These are phyloP conservation scores for Pythium grandisporangium DNA, from an alignment of 352 stramenopile genomes.

Conservation along the genomic window DNA sequence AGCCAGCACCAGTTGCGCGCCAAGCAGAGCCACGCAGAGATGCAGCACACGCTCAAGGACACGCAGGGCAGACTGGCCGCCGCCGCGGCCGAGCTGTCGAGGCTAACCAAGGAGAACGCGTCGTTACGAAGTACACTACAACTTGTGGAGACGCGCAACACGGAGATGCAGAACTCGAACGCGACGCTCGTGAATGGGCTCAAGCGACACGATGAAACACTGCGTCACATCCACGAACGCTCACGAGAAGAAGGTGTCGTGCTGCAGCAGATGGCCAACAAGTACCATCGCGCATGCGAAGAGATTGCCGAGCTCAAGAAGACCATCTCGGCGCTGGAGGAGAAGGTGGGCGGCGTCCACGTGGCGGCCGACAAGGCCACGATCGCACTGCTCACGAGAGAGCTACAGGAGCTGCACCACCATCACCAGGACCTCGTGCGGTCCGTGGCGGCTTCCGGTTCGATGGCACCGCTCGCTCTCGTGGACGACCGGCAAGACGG, in stretches of 20 bases:
- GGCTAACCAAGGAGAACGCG: conserved; percentile 16
- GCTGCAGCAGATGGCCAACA: conserved; percentile 37
- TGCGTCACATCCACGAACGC: conserved; percentile 47
- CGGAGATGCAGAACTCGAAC: conserved; percentile 40
- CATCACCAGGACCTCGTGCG: no score
- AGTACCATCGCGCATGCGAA: conserved; percentile 62
- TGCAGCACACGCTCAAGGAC: conserved; percentile 38
- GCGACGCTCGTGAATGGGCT: conserved; percentile 51
- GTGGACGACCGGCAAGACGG: no score
- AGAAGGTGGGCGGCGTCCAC: conserved; percentile 59
- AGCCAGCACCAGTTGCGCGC: conserved; percentile 31
- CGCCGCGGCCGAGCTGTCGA: conserved; percentile 33
- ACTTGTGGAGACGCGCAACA: conserved; percentile 18
- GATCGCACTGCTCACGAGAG: conserved; percentile 43
- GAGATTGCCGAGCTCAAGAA: conserved; percentile 66
- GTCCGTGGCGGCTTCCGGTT: no score
- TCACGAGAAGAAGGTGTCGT: conserved; percentile 39
- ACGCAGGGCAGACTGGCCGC: conserved; percentile 46
- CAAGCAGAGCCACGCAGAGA: conserved; percentile 18
- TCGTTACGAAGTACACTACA: conserved; percentile 18
- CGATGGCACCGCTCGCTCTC: no score
- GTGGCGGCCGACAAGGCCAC: conserved; percentile 56
- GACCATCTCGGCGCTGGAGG: conserved; percentile 51
- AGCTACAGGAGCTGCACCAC: conserved; percentile 41
- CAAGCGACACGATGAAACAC: conserved; percentile 61